These are phyloP conservation scores for Kregervanrija fluxuum DNA, from an alignment of 805 yeast genomes.

Conservation along the genomic window DNA sequence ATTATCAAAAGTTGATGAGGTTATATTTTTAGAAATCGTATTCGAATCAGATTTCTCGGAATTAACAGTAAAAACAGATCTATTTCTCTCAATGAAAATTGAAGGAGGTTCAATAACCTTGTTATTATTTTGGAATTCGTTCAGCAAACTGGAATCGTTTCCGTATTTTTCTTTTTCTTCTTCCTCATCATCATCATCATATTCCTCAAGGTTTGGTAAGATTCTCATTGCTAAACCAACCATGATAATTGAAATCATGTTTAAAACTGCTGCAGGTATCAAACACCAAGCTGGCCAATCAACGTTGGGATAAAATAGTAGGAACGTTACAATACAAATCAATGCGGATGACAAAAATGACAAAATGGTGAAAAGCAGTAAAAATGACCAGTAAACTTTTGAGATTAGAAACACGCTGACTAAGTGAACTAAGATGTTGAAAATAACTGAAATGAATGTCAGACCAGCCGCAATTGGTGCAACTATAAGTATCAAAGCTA, in stretches of 20 bases:
- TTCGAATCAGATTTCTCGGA: too few relatives aligned
- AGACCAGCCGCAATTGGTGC: conserved; percentile 65
- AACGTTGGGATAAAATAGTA: conserved; percentile 58
- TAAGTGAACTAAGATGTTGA: conserved; percentile 19
- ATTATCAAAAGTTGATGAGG: neutral
- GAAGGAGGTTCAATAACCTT: too few relatives aligned
- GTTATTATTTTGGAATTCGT: too few relatives aligned
- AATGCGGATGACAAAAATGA: conserved; percentile 50
- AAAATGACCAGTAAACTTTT: conserved; percentile 30
- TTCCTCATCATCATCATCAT: conserved; percentile 1
- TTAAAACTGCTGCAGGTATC: conserved; percentile 57
- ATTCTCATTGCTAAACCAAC: conserved; percentile 32
- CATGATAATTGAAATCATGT: conserved; percentile 44
- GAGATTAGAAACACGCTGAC: conserved; percentile 6
- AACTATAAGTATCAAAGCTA: conserved; percentile 50
- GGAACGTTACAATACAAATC: conserved; percentile 44
- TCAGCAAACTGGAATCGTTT: too few relatives aligned
- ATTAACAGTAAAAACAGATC: too few relatives aligned
- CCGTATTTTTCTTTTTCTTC: neutral
- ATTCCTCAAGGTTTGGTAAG: conserved; percentile 14
- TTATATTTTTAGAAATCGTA: neutral
- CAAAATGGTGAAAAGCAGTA: conserved; percentile 38
- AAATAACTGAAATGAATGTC: conserved; percentile 38
- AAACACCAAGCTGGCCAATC: conserved; percentile 70
- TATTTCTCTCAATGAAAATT: too few relatives aligned